Evolutionary conservation across 2,329 filamentous ascomycete genomes (phyloP).

Genomic region (Beauveria asiatica): DNA sequence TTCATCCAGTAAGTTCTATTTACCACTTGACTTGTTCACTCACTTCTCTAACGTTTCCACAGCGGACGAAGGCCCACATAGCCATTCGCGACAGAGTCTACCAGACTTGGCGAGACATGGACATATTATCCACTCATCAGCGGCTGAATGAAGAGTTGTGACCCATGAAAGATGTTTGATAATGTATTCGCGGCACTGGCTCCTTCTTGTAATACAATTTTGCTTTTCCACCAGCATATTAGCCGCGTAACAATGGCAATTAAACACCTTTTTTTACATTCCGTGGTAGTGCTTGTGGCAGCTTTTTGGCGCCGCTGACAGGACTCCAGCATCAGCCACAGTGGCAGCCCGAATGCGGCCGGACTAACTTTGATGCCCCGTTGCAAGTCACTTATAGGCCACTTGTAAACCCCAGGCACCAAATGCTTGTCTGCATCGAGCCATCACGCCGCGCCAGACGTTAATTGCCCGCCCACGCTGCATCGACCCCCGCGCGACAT

Average conservation of each 20-base stretch:
- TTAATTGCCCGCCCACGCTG: not conserved
- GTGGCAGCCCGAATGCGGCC: not conserved
- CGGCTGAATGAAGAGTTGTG: constrained; percentile 1
- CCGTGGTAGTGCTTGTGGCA: not conserved
- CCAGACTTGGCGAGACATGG: constrained; percentile 15
- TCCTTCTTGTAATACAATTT: not conserved
- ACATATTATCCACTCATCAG: not conserved
- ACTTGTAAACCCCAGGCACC: not conserved
- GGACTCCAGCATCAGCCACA: not conserved
- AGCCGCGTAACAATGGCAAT: not conserved
- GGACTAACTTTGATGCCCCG: constrained; percentile 11
- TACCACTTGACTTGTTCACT: not conserved
- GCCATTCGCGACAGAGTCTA: constrained; percentile 23
- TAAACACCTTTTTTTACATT: too few relatives aligned
- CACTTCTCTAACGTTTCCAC: not conserved
- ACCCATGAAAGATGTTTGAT: not conserved
- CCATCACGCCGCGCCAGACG: not conserved
- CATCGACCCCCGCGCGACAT: not conserved
- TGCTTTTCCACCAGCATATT: not conserved
- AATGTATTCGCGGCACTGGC: not conserved
- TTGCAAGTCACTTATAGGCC: not conserved
- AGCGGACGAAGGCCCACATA: constrained; percentile 31
- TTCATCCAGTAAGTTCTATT: constrained; percentile 29
- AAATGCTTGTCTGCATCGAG: not conserved
- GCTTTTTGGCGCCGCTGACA: too few relatives aligned